Base-by-base conservation (phyloP, 345 rosid genomes). In the Euphorbia pulcherrima region DNA sequence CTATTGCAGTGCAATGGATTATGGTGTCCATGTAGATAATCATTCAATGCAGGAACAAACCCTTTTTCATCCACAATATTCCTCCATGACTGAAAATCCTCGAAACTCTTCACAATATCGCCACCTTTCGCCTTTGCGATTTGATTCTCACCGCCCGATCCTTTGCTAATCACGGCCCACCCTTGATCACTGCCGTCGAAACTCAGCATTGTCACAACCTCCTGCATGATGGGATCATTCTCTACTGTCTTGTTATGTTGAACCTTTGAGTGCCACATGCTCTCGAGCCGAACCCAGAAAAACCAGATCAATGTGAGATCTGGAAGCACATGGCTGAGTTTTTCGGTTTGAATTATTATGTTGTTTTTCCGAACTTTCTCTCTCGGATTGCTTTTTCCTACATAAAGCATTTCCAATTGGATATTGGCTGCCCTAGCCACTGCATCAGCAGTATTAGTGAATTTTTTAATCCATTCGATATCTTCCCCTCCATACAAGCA, bases 401-500 rank as follows among this genome's bases (percentile, higher is more conserved):
- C 92, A 51, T 90, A 88, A 23, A 85, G 81, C 93, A 88, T 84
- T 59, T 75, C 86, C 0, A 88, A 39, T 21, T 65, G 41, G 61
- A 88, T 81, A 6, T 60, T 62, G 14, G 90, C 87, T 0, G 68
- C 76, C 54, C 24, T 24, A 0, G 93, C 86, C 8, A 80, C 81
- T 6, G 44, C 40, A 5, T 68, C 44, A 68, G 85, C 81, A 0
- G 81, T 35, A 8, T 0, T 21, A 11, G 90, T 81, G 74, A 76
- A 85, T 21, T 62, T 85, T 20, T 78, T 72, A 74, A 90, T 88
- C 96, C 96, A 86, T 2, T 83, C 87, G 1, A 83, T 65, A 72
- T 90, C 90, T 73, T 86, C 93, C 60, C 96, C 96, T 23, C 96
- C 96, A 65, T 85, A 90, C 47, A 90, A 70, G 78, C 89, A 90